Evolutionary conservation across 306 rosid species (phyloP).

Genomic region (Quercus berberidifolia): DNA sequence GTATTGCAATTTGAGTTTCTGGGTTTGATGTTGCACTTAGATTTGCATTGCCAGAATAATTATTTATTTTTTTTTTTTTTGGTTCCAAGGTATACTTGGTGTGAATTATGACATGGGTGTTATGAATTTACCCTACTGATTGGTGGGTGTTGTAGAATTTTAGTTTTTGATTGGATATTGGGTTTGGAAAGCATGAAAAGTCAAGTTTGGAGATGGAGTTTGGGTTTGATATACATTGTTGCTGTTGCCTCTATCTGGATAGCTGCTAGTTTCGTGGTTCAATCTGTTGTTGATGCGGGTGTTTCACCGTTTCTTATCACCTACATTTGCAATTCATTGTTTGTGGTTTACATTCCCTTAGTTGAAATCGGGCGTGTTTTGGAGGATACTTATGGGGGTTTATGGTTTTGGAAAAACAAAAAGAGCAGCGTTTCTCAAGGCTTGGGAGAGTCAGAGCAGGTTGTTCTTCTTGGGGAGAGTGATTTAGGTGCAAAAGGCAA

Average conservation of each 20-base stretch:
- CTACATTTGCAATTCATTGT: constrained; percentile 87
- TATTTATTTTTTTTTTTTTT: background rate
- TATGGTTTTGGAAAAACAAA: constrained; percentile 54
- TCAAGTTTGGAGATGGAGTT: constrained; percentile 72
- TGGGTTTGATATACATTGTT: constrained; percentile 73
- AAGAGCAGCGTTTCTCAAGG: constrained; percentile 25
- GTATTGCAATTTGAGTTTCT: background rate
- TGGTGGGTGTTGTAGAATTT: constrained; percentile 18
- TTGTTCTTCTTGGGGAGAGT: constrained; percentile 54
- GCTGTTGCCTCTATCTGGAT: constrained; percentile 93
- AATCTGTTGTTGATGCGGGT: constrained; percentile 91
- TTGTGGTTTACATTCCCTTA: constrained; percentile 80
- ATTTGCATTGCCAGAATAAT: background rate
- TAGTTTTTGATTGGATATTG: constrained; percentile 18
- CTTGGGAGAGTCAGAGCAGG: constrained; percentile 58
- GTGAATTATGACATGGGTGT: constrained; percentile 26
- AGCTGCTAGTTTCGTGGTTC: constrained; percentile 98
- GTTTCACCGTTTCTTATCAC: constrained; percentile 90
- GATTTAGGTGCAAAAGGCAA: constrained; percentile 14
- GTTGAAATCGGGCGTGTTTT: constrained; percentile 73
- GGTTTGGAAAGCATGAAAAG: constrained; percentile 36
- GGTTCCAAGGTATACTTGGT: constrained; percentile 22
- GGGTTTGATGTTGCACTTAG: background rate
- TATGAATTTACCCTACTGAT: background rate
- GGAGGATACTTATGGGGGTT: constrained; percentile 57